Base-by-base conservation (phyloP, 176 grass and related monocot species). In the Microstegium vimineum region DNA sequence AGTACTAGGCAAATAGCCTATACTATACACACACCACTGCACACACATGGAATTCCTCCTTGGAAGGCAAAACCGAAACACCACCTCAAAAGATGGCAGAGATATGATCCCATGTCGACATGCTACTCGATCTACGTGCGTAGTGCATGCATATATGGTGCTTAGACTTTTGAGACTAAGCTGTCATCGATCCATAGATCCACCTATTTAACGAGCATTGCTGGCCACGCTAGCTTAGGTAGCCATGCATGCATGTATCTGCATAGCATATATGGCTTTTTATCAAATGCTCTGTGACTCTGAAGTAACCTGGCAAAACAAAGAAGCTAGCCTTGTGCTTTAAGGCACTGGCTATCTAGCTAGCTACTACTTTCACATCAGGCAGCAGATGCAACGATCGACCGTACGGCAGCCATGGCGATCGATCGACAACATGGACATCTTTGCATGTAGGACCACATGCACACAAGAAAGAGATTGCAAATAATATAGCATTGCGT, bases 111-210 rank as follows among this genome's bases (percentile, higher is more conserved):
- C 47, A 41, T 42, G 62, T 74, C 68, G 20, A 49, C 45, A 52
- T 49, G 70, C 62, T 52, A 27, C 22, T n/a, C n/a, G 11, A n/a
- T n/a, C n/a, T n/a, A 23, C 22, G 22, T 22, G n/a, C n/a, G n/a
- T n/a, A n/a, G n/a, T n/a, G n/a, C n/a, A n/a, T n/a, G n/a, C n/a
- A 74, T 15, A 17, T 7, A 51, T 8, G 8, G 0, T 32, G 17
- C 17, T 22, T 43, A 82, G 88, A 61, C 80, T 83, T 86, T 83
- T 83, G 80, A 70, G 37, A 57, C 62, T 81, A 80, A n/a, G 28
- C 12, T 31, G 1, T 23, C n/a, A 79, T 47, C 61, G 12, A 42
- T n/a, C n/a, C n/a, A n/a, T 47, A 73, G 56, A 61, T 18, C 83
- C 45, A 37, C 49, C 17, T 76, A 81, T 62, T 35, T 63, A 62